Percentiles rank a stretch among this genome's conserved stretches.
Evolutionary conservation across 2,329 filamentous ascomycete genomes (phyloP).

Genomic region (Diaporthe caulivora): DNA sequence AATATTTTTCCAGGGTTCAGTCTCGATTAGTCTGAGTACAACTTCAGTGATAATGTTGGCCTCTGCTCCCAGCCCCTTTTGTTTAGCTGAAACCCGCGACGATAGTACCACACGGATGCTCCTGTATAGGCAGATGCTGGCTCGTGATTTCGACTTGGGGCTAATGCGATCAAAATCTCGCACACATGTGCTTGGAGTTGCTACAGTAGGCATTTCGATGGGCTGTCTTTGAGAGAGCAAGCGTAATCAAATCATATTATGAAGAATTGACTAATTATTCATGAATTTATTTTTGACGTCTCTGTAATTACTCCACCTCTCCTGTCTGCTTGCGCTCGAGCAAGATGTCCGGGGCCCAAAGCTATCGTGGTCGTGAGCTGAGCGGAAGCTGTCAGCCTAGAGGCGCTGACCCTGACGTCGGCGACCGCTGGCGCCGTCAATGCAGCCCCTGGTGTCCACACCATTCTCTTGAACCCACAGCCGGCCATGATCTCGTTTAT

Average conservation of each 20-base stretch:
- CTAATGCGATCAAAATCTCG: no score
- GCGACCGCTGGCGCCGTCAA: not conserved
- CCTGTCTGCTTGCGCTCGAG: not conserved
- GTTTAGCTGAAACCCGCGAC: no score
- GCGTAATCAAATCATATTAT: not conserved
- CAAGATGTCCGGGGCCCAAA: not conserved
- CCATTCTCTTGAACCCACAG: not conserved
- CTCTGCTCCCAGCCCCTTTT: no score
- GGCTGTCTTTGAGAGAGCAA: no score
- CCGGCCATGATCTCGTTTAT: conserved; percentile 15
- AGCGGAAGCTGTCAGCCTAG: not conserved
- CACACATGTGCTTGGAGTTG: no score
- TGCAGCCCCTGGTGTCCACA: not conserved
- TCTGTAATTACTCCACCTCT: not conserved
- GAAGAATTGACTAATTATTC: not conserved
- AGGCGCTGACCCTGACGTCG: not conserved
- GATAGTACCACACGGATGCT: no score
- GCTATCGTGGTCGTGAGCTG: conserved; percentile 9
- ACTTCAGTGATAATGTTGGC: no score
- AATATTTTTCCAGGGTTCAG: no score
- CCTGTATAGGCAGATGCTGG: no score
- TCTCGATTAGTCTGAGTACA: no score
- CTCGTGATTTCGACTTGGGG: no score
- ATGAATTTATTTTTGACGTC: rapidly evolving
- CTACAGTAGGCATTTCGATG: no score